These are phyloP conservation scores for Parachaetomium inaequale DNA, from an alignment of 495 filamentous ascomycete species.

Conservation along the genomic window DNA sequence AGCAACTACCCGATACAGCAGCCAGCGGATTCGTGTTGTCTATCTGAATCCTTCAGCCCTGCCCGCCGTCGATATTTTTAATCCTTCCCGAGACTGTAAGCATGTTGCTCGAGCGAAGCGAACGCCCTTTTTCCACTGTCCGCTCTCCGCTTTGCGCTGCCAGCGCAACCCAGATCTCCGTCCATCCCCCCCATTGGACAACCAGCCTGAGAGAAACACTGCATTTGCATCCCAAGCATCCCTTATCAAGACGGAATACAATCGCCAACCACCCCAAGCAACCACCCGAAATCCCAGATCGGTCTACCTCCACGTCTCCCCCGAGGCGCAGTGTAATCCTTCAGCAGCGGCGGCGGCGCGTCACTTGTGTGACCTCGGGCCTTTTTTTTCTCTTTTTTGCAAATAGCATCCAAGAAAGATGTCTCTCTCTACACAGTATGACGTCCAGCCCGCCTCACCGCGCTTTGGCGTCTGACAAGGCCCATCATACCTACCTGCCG, in stretches of 20 bases:
- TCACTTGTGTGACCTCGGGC: not conserved
- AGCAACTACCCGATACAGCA: not conserved
- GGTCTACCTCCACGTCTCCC: not conserved
- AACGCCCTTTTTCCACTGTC: too few relatives aligned
- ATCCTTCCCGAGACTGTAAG: too few relatives aligned
- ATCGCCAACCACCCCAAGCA: not conserved
- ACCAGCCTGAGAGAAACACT: too few relatives aligned
- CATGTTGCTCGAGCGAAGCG: too few relatives aligned
- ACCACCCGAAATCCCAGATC: not conserved
- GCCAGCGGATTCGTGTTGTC: not conserved
- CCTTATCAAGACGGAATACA: not conserved
- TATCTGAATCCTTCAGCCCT: not conserved
- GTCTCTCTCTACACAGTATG: not conserved
- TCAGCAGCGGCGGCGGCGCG: not conserved
- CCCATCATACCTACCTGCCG: too few relatives aligned
- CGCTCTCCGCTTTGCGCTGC: too few relatives aligned
- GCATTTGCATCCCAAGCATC: too few relatives aligned
- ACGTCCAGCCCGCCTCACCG: slow-evolving; percentile 16
- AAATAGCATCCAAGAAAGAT: not conserved
- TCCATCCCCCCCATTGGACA: too few relatives aligned
- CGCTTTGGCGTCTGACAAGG: slow-evolving; percentile 27
- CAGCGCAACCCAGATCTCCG: too few relatives aligned
- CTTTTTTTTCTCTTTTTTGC: not conserved
- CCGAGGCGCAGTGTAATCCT: not conserved
- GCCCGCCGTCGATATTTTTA: not conserved